These are phyloP conservation scores for Solanum megistacrolobum DNA, from an alignment of 257 asterid genomes.

Conservation along the genomic window DNA sequence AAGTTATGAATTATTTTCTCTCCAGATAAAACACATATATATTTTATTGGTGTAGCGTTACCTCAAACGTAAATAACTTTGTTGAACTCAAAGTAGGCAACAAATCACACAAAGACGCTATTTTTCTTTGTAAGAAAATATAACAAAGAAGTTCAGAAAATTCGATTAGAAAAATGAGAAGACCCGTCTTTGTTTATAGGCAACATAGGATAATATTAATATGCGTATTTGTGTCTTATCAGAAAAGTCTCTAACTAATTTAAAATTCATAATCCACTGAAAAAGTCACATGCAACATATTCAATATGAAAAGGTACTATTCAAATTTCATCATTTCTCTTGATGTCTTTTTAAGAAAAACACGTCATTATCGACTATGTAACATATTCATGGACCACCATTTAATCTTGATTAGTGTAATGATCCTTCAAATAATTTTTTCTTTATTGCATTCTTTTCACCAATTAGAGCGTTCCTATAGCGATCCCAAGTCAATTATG, in stretches of 20 bases:
- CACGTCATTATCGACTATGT: background rate
- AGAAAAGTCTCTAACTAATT: background rate
- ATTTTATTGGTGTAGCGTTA: background rate
- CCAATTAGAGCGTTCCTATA: background rate
- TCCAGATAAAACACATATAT: background rate
- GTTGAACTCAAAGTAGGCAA: background rate
- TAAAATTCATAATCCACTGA: background rate
- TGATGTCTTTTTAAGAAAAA: background rate
- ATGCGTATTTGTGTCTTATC: background rate
- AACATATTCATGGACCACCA: background rate
- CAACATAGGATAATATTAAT: background rate
- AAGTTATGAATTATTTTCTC: background rate
- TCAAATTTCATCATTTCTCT: background rate
- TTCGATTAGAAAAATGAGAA: background rate
- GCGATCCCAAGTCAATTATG: no score
- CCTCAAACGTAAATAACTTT: background rate
- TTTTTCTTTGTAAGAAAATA: background rate
- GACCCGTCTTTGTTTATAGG: background rate
- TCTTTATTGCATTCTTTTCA: no score
- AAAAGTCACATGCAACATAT: background rate
- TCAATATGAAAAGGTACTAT: background rate
- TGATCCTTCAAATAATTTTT: background rate
- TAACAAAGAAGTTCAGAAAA: background rate
- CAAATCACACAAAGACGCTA: background rate
- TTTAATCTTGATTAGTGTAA: background rate